Evolutionary conservation across 768 basidiomycete genomes (phyloP).

Genomic region (Mycena alexandri): DNA sequence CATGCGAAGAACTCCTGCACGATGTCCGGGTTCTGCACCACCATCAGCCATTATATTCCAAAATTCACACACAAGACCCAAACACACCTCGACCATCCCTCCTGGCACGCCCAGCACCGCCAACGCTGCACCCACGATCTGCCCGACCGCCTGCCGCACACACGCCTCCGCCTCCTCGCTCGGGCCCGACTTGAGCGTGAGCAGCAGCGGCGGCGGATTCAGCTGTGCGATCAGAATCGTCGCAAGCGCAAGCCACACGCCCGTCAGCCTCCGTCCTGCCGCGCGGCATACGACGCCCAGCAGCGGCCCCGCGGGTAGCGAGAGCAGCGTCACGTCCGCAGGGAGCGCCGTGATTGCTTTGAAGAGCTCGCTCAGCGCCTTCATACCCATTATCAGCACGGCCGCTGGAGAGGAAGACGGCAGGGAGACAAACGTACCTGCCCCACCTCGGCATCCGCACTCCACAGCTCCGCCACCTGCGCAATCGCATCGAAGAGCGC

Average conservation of each 20-base stretch:
- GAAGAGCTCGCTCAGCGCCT: conserved; percentile 88
- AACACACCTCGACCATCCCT: conserved; percentile 77
- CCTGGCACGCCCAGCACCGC: conserved; percentile 65
- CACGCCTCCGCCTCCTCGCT: conserved; percentile 67
- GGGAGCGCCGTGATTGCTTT: conserved; percentile 89
- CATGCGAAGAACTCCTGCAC: conserved; percentile 91
- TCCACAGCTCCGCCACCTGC: conserved; percentile 80
- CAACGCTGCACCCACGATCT: conserved; percentile 72
- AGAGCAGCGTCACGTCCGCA: conserved; percentile 80
- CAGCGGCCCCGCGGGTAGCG: conserved; percentile 84
- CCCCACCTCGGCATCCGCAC: conserved; percentile 79
- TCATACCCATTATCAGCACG: conserved; percentile 7
- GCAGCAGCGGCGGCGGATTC: conserved; percentile 73
- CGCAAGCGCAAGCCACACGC: conserved; percentile 87
- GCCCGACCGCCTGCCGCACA: conserved; percentile 67
- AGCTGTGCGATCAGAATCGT: conserved; percentile 86
- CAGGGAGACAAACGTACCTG: conserved; percentile 65
- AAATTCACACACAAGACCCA: too few relatives aligned
- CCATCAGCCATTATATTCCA: not conserved
- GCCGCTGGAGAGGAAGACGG: not conserved
- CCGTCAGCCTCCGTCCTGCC: conserved; percentile 77
- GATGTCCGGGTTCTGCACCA: conserved; percentile 85
- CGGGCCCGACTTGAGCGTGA: conserved; percentile 64
- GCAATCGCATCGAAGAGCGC: conserved; percentile 71
- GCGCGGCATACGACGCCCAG: conserved; percentile 84